A percentile compares a stretch with the other conserved stretches of the same genome.
phyloP scores from a whole-genome alignment of 2,329 filamentous ascomycete species.

The Xenosphaeropsis pyriputrescens region DNA sequence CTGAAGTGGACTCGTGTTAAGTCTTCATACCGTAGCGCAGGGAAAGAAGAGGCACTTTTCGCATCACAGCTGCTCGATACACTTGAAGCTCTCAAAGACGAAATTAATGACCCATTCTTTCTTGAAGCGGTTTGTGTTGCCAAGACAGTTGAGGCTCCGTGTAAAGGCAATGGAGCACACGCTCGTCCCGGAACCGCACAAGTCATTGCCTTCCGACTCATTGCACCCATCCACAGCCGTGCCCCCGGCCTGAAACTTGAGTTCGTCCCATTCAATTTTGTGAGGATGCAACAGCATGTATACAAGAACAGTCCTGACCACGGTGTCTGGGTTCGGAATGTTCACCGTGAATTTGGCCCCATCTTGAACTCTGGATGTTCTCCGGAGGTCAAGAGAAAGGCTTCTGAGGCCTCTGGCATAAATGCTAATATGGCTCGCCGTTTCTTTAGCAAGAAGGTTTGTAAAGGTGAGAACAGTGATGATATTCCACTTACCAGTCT shows the following conservation, averaged over 20 bases:
- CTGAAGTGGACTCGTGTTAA: conserved; percentile 23
- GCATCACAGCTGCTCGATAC: conserved; percentile 26
- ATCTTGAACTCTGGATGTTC: conserved; percentile 19
- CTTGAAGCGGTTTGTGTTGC: conserved; percentile 29
- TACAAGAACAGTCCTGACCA: conserved; percentile 38
- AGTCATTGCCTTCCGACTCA: conserved; percentile 41
- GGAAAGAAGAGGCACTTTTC: conserved; percentile 27
- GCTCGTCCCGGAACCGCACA: conserved; percentile 17
- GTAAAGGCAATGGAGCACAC: conserved; percentile 12
- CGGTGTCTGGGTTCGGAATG: conserved; percentile 41
- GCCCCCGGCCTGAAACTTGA: conserved; percentile 34
- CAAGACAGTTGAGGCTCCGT: conserved; percentile 27
- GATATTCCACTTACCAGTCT: neutral
- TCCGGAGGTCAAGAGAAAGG: neutral
- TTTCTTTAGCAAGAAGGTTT: neutral
- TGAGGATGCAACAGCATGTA: conserved; percentile 50
- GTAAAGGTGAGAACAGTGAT: neutral
- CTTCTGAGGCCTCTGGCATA: neutral
- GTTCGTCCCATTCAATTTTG: conserved; percentile 48
- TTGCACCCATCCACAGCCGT: conserved; percentile 45
- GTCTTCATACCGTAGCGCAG: conserved; percentile 20
- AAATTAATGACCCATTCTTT: conserved; percentile 28
- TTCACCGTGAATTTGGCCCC: conserved; percentile 45
- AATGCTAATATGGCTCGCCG: neutral
- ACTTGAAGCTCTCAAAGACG: conserved; percentile 24